phyloP scores from a whole-genome alignment of 2,329 filamentous ascomycete genomes.

The Paecilomyces fulvus region DNA sequence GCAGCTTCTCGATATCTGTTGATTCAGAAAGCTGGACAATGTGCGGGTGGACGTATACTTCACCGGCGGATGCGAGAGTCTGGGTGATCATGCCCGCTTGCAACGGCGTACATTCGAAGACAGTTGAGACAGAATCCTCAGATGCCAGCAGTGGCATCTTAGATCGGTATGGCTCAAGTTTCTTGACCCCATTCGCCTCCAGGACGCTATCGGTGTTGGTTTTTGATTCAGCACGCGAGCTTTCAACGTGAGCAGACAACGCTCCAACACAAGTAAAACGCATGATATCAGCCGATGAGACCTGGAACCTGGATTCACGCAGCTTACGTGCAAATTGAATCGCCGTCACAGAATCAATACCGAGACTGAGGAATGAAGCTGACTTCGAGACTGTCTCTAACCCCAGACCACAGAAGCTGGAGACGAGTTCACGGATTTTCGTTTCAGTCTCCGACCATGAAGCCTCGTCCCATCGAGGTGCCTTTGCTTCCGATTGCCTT shows the following conservation, averaged over 20 bases:
- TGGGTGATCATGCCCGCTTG: conserved; percentile 77
- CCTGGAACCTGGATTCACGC: conserved; percentile 16
- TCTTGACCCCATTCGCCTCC: background rate
- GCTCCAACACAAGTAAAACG: conserved; percentile 22
- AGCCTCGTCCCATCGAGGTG: conserved; percentile 11
- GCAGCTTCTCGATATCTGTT: conserved; percentile 42
- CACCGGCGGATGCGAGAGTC: conserved; percentile 45
- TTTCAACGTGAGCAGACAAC: conserved; percentile 13
- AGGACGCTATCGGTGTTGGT: background rate
- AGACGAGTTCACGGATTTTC: conserved; percentile 14
- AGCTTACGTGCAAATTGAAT: conserved; percentile 25
- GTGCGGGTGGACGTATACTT: conserved; percentile 69
- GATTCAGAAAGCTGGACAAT: conserved; percentile 43
- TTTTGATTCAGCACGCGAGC: conserved; percentile 1
- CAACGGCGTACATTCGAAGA: conserved; percentile 58
- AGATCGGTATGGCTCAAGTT: conserved; percentile 6
- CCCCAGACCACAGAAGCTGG: conserved; percentile 16
- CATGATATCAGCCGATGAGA: conserved; percentile 29
- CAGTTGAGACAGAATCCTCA: conserved; percentile 13
- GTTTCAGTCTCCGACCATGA: conserved; percentile 16
- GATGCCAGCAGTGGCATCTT: conserved; percentile 10
- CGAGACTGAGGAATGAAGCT: conserved; percentile 24
- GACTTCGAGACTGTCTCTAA: conserved; percentile 16
- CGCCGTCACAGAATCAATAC: conserved; percentile 25
- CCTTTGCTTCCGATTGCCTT: background rate